Evolutionary conservation across 768 basidiomycete species (phyloP), one percentile per base, ranked within the genome.

Genomic region (Pleurotus pulmonarius): DNA sequence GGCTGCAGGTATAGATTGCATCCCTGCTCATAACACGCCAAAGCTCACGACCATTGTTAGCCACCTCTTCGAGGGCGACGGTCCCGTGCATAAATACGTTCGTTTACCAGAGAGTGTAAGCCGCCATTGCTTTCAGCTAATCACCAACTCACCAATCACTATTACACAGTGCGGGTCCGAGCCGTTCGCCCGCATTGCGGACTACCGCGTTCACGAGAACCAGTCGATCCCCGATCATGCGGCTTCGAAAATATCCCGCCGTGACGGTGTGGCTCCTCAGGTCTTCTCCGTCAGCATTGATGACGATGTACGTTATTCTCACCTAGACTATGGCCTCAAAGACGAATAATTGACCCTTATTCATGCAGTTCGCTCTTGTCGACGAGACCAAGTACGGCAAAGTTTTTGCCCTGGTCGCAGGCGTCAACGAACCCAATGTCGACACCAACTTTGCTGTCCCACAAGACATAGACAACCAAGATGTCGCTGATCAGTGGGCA

Each of bases 371-470:
- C 46, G 24, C 22, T n/a, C 16, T 12, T 13, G 46, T 48, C 24
- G 46, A 48, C 24, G 46, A 20, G 7, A 5, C 22, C 15, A 48
- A 48, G 24, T 48, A 48, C 15, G 46, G 46, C 7, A 48, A 48
- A 25, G 46, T 48, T 8, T 48, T 24, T 20, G 46, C 46, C 7
- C 22, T 26, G 11, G 16, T 26, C 24, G 24, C 29, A 7, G 46
- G 46, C 24, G 46, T 48, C 22, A 48, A 48, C 15, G 15, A 24
- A 15, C 46, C 46, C 16, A 24, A 24, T 48, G 46, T 48, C 22
- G 46, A 48, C 20, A 48, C 46, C 18, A 48, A 48, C 22, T 48
- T 48, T 26, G 46, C 46, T n/a, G 24, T 48, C 22, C 46, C 46
- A 11, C 46, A 26, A n/a, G 46, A 48, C 29, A 48, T 48, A n/a